Evolutionary conservation across 2,329 filamentous ascomycete species (phyloP), one percentile per base, ranked within the genome.

Genomic region (Lachnellula occidentalis): DNA sequence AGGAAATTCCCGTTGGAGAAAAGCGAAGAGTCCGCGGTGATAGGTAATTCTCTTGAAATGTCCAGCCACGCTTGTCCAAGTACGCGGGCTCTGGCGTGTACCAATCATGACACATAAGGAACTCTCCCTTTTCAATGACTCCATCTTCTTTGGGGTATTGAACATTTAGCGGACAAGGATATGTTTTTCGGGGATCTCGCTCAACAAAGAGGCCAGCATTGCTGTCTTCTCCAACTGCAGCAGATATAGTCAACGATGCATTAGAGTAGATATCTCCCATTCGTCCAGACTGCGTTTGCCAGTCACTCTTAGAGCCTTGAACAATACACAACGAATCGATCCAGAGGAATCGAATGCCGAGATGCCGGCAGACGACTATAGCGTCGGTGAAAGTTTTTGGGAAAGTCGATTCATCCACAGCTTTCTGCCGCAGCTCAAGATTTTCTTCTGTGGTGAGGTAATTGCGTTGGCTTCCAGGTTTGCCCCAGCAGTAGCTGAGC

Each of bases 321-420:
- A 66, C 56, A 34, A 70, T 66, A 46, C 68, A 70, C 1, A 69
- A 49, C 15, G 63, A 61, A 57, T 70, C 67, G 34, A 70, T 66
- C 68, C 68, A 70, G 31, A 70, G 56, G 50, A 67, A 70, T 2
- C 58, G 34, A n/a, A 69, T 45, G 1, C 53, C 59, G 42, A 70
- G 60, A 45, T 58, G 50, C n/a, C 62, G 55, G 7, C 63, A 63
- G 12, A 69, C 56, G 9, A 47, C n/a, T 37, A 70, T 60, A n/a
- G 67, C 64, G n/a, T 70, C 66, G 15, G 48, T 64, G 47, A 68
- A 65, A n/a, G 57, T 62, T 48, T 58, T 58, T 8, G 64, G 62
- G n/a, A 68, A 51, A 24, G n/a, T 59, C 4, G 22, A 24, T 24
- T 3, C 22, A 24, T 24, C 22, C 22, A 24, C 22, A 24, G 22